These are phyloP conservation scores for Metschnikowia similis DNA, from an alignment of 805 yeast genomes.

Conservation along the genomic window DNA sequence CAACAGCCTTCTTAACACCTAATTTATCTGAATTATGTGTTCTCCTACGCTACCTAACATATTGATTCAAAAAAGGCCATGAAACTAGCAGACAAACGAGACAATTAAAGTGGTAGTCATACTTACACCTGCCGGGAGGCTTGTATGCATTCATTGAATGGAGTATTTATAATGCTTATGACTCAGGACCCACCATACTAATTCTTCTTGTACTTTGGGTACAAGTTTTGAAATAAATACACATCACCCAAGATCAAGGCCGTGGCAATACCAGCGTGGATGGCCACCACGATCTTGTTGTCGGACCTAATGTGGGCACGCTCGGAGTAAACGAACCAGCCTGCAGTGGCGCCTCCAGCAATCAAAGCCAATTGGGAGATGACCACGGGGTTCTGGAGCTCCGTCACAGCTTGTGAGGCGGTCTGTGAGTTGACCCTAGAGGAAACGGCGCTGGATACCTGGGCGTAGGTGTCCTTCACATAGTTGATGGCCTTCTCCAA, in stretches of 20 bases:
- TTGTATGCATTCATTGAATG: neutral
- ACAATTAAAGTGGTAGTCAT: too few species aligned
- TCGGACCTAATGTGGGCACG: conserved; percentile 44
- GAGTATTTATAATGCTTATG: neutral
- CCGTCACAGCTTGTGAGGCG: conserved; percentile 24
- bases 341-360: conserved; percentile 44
- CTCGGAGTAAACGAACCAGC: conserved; percentile 48
- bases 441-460: conserved; percentile 12
- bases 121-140: neutral
- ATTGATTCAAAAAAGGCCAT: too few species aligned
- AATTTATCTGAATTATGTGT: too few species aligned
- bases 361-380: conserved; percentile 49
- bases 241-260: conserved; percentile 56
- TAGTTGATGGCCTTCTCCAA: conserved; percentile 18
- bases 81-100: too few species aligned
- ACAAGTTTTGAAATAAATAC: conserved; percentile 48
- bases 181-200: conserved; percentile 2
- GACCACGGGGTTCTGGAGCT: conserved; percentile 62
- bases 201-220: conserved; percentile 49
- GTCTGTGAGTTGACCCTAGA: conserved; percentile 12
- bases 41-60: too few species aligned
- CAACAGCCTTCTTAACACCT: too few species aligned
- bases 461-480: conserved; percentile 19
- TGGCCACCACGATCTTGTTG: conserved; percentile 37
- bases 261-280: conserved; percentile 49